These are phyloP conservation scores for Cyclospora cayetanensis DNA, from an alignment of 169 alveolate species.

Conservation along the genomic window DNA sequence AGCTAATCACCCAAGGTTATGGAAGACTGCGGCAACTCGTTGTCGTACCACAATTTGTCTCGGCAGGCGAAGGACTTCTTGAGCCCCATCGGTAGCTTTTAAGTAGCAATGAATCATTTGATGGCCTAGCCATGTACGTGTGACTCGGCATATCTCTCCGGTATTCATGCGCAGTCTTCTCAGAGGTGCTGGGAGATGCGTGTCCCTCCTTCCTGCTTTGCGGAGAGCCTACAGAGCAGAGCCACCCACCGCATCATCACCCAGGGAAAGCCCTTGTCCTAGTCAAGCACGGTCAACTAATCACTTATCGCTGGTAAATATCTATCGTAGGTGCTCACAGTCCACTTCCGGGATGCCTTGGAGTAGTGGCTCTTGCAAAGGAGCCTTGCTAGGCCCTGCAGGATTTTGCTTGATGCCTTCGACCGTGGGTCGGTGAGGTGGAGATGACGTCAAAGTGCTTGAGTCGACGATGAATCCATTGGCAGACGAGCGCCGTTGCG, in stretches of 20 bases:
- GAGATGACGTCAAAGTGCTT: not conserved
- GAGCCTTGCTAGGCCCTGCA: constrained; percentile 18
- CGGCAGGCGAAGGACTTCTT: not conserved
- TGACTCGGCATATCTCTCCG: constrained; percentile 38
- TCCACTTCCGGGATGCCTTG: constrained; percentile 50
- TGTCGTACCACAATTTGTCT: not conserved
- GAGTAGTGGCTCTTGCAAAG: constrained; percentile 56
- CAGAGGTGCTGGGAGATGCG: constrained; percentile 25
- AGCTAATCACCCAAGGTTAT: not conserved
- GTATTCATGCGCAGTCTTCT: not conserved
- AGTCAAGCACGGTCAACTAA: not conserved
- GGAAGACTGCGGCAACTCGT: not conserved
- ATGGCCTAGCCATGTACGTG: constrained; percentile 62
- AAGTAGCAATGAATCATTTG: constrained; percentile 45
- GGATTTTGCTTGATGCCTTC: constrained; percentile 18
- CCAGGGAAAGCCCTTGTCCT: not conserved
- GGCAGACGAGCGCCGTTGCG: not conserved
- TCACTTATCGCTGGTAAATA: not conserved
- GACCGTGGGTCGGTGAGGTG: not conserved
- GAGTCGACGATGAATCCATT: not conserved
- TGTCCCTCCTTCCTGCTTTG: constrained; percentile 20
- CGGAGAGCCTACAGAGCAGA: constrained; percentile 11
- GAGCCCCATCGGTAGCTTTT: constrained; percentile 12
- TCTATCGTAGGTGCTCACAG: not conserved
- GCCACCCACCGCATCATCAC: not conserved